Conservation (phyloP, 1,139 yeast species). For the Arxiozyma slooffiae region DNA sequence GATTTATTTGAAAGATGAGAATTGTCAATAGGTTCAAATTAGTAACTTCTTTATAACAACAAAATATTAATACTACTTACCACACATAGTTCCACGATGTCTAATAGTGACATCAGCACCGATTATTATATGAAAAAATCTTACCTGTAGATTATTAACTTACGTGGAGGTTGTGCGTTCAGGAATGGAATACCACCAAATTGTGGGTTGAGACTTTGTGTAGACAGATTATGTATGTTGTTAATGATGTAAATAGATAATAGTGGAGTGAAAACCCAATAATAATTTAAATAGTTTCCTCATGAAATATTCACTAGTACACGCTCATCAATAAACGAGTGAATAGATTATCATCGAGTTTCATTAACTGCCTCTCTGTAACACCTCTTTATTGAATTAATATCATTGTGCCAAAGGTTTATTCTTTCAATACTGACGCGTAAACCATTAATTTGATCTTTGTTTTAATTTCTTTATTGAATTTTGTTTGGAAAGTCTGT, state of each 20-base stretch:
- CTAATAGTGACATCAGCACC: slow-evolving; percentile 36
- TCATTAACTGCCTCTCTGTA: too few species aligned
- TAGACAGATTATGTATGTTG: slow-evolving; percentile 80
- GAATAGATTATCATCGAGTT: too few species aligned
- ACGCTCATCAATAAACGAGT: too few species aligned
- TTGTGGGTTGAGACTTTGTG: slow-evolving; percentile 96
- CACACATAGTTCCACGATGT: not conserved
- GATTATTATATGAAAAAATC: too few species aligned
- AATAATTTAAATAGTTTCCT: not conserved
- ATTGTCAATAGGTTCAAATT: slow-evolving; percentile 64
- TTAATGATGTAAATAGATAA: slow-evolving; percentile 61
- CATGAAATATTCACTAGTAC: not conserved
- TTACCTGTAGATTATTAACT: slow-evolving; percentile 61
- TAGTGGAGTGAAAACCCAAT: not conserved
- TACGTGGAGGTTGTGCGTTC: slow-evolving; percentile 73
- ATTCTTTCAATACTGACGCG: too few species aligned
- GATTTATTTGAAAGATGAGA: slow-evolving; percentile 74
- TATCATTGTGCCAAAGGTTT: too few species aligned
- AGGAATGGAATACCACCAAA: slow-evolving; percentile 97
- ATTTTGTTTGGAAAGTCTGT: too few species aligned
- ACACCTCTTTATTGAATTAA: too few species aligned
- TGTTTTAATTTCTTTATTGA: too few species aligned
- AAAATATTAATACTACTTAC: slow-evolving; percentile 32
- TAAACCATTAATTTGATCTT: too few species aligned
- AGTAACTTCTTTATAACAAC: slow-evolving; percentile 53